Base-by-base conservation (phyloP, 2,329 filamentous ascomycete genomes). In the Venturia effusa region DNA sequence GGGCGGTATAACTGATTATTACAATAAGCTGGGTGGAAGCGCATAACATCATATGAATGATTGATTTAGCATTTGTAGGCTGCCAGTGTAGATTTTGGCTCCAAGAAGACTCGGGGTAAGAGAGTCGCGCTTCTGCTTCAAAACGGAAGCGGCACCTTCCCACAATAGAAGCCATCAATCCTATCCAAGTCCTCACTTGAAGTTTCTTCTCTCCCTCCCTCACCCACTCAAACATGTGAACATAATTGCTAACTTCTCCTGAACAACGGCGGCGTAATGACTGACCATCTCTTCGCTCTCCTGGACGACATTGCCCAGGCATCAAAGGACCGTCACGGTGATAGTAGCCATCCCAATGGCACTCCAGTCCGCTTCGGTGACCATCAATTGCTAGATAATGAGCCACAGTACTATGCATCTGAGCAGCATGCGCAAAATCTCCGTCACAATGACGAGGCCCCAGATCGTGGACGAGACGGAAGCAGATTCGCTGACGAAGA, bases 231-330 rank as follows among this genome's bases (percentile, higher is more conserved):
- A 13, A 11, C 3, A 51, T 27, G 45, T 51, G 45, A 10, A 27
- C 22, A 11, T 51, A 27, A 48, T 48, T 27, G 45, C 4, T 27
- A 51, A 24, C 27, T 34, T 34, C 30, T 34, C 11, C 51, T 11
- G 22, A 15, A n/a, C 19, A 30, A 34, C 30, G 27, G n/a, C 51
- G 15, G 6, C 5, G 27, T n/a, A n/a, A 60, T 62, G 61, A n/a
- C 24, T 13, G 61, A 51, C 24, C 40, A 32, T 59, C n/a, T 60
- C 7, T 62, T 61, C 22, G 24, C 45, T 40, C 30, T 67, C n/a
- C 63, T 66, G 39, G 64, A 64, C n/a, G 45, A 66, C 24, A 59
- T 60, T 32, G 40, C 34, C n/a, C 7, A 60, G 59, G 43, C 37
- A 15, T 34, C 59, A 24, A 32, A 22, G 11, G 59, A n/a, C n/a